phyloP scores from a whole-genome alignment of 2,329 filamentous ascomycete genomes.

The Acephala macrosclerotiorum region DNA sequence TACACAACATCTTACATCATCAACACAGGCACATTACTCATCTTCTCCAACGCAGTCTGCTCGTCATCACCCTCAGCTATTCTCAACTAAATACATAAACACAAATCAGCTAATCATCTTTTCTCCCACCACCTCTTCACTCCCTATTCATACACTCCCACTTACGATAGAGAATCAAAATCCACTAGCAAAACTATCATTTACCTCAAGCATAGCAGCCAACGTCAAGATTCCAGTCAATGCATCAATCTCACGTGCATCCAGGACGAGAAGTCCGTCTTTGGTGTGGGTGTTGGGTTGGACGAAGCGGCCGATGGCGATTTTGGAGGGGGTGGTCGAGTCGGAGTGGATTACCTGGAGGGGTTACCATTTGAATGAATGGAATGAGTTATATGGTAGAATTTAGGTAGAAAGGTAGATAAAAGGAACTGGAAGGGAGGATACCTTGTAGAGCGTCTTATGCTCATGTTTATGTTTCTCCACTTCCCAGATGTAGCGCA shows the following conservation, averaged over 20 bases:
- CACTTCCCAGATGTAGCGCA: conserved; percentile 14
- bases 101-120: neutral
- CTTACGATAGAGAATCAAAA: neutral
- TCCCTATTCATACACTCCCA: neutral
- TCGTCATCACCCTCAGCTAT: neutral
- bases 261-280: conserved; percentile 8
- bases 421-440: neutral
- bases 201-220: conserved; percentile 17
- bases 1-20: conserved; percentile 1
- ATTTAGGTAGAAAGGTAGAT: neutral
- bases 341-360: conserved; percentile 9
- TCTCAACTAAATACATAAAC: neutral
- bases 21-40: conserved; percentile 15
- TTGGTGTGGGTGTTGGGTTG: neutral
- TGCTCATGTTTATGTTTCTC: conserved; percentile 6
- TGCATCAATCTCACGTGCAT: neutral
- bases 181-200: conserved; percentile 8
- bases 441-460: conserved; percentile 10
- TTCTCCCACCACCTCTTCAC: neutral
- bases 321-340: neutral
- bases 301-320: neutral
- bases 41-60: neutral
- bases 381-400: neutral
- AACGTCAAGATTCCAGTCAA: conserved; percentile 3
- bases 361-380: neutral